Evolutionary conservation across 352 stramenopile genomes (phyloP), one percentile per base, ranked within the genome.

Genomic region (Pythium dissotocum): DNA sequence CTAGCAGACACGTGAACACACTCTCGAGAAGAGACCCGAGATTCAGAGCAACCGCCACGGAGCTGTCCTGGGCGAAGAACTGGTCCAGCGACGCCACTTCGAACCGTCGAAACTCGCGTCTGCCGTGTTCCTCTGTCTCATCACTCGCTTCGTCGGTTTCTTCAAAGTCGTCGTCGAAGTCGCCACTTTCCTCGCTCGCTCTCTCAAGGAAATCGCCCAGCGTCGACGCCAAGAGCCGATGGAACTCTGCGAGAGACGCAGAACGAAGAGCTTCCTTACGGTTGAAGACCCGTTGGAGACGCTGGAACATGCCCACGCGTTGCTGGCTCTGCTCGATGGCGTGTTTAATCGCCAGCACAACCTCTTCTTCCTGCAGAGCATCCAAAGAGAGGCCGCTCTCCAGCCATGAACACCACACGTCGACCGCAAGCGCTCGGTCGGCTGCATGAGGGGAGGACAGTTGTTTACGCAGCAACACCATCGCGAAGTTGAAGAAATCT

Each of bases 401-500:
- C 21, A 95, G 51, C 77, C 84, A 91, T 33, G 71, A 72, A 65
- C 87, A 93, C 87, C 85, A 93, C 38, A 93, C 69, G 13, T 87
- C 75, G 35, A 95, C 75, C 28, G 82, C 82, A 48, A 91, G 87
- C 24, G 79, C 65, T 61, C 88, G 79, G 51, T 91, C 74, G 4
- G 53, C 24, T 14, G 46, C 60, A 46, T 84, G 79, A 1, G 76
- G 65, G 24, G 78, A 80, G 10, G 83, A 90, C 14, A 95, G 56
- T 6, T 91, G 67, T n/a, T 95, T 95, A 2, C 83, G 76, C 56
- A 93, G 65, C 60, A 93, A 85, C 33, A 95, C 65, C 85, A 95
- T 93, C n/a, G 88, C 33, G 70, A 93, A 93, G 36, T 82, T 85
- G 67, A 88, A 93, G 30, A 93, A 79, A 58, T 89, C 85, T 93